phyloP scores from a whole-genome alignment of 768 basidiomycete genomes.

The Cystobasidiopsis lactophilus region DNA sequence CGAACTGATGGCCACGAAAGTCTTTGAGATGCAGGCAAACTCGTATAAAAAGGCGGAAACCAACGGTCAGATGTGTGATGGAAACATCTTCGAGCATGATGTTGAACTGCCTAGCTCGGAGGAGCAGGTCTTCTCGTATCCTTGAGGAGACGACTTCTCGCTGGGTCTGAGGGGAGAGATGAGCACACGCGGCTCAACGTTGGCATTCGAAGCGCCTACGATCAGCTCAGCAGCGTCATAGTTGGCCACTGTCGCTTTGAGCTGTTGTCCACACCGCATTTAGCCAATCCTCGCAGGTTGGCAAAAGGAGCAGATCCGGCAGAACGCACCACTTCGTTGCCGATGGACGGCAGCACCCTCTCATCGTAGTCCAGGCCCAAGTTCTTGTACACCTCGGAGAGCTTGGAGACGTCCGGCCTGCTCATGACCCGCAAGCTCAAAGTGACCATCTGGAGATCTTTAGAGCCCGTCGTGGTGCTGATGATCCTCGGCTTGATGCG shows the following conservation, averaged over 20 bases:
- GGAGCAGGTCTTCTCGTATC: conserved; percentile 74
- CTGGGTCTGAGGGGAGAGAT: conserved; percentile 43
- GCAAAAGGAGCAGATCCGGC: too few species aligned
- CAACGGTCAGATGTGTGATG: conserved; percentile 31
- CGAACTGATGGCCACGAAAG: conserved; percentile 17
- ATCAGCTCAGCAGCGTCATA: conserved; percentile 94
- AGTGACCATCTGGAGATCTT: conserved; percentile 91
- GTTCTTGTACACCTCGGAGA: conserved; percentile 82
- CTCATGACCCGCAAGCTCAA: conserved; percentile 90
- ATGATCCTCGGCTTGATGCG: conserved; percentile 97
- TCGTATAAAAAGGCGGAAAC: neutral
- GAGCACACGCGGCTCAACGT: too few species aligned
- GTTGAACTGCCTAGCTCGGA: conserved; percentile 88
- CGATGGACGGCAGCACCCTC: conserved; percentile 87
- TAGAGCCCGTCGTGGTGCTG: conserved; percentile 94
- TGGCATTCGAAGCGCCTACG: too few species aligned
- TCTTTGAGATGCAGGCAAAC: too few species aligned
- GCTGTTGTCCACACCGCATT: too few species aligned
- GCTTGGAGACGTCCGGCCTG: conserved; percentile 65
- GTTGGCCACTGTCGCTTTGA: conserved; percentile 95
- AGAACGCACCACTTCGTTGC: conserved; percentile 95
- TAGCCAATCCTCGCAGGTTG: too few species aligned
- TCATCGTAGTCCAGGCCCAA: conserved; percentile 95
- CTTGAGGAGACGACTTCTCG: conserved; percentile 88
- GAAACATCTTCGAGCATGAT: conserved; percentile 92